Evolutionary conservation across 768 basidiomycete species (phyloP).

Genomic region (Porphyrellus cyaneotinctus): DNA sequence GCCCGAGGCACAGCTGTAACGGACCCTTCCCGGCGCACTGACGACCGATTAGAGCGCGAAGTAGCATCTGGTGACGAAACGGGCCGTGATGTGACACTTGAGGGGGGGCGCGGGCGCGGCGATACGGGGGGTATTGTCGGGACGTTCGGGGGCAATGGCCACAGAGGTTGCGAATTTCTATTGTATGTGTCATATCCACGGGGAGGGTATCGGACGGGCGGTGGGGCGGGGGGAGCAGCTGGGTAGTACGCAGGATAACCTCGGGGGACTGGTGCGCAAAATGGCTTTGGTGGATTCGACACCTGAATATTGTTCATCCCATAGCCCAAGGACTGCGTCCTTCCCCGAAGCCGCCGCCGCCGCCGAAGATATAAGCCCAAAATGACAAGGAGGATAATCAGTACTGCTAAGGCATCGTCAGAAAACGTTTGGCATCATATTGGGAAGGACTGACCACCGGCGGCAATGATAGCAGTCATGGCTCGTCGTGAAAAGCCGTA

Average conservation of each 20-base stretch:
- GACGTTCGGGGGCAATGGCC: background rate
- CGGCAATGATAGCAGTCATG: background rate
- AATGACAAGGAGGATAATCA: background rate
- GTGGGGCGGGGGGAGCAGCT: background rate
- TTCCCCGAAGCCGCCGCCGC: conserved; percentile 3
- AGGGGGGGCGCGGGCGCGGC: background rate
- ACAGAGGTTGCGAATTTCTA: background rate
- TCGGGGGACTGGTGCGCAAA: background rate
- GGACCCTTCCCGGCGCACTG: background rate
- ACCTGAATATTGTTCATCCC: background rate
- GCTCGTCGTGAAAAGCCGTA: background rate
- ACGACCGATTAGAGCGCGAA: background rate
- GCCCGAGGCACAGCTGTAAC: background rate
- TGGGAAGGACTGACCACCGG: conserved; percentile 10
- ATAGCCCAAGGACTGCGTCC: background rate
- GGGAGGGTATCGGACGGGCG: conserved; percentile 7
- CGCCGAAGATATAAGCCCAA: background rate
- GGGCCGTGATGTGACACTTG: background rate
- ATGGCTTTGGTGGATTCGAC: conserved; percentile 1
- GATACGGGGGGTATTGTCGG: background rate
- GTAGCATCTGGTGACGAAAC: conserved; percentile 1
- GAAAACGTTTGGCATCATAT: background rate
- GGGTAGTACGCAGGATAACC: background rate
- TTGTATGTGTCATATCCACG: background rate
- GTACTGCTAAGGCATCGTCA: conserved; percentile 3